These are phyloP conservation scores for cucumber (Cucumis sativus) DNA, from an alignment of 306 rosid genomes.

Conservation along the genomic window DNA sequence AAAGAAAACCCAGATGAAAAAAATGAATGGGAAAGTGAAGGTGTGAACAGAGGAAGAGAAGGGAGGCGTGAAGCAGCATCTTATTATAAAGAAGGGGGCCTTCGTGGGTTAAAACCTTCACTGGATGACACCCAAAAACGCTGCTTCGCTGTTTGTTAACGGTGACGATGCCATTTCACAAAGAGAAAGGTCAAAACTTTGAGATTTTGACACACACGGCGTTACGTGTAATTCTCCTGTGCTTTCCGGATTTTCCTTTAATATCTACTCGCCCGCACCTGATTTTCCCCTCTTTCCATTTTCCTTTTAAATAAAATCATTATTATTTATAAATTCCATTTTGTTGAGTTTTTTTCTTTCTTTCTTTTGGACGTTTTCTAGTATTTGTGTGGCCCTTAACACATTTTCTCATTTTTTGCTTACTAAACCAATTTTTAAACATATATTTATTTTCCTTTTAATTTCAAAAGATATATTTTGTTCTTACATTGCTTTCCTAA, in stretches of 20 bases:
- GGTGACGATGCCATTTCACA: constrained; percentile 2
- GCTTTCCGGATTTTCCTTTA: not conserved
- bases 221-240: not conserved
- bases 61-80: not conserved
- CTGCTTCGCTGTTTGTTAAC: constrained; percentile 4
- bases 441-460: not conserved
- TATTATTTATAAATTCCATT: not conserved
- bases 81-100: not conserved
- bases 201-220: not conserved
- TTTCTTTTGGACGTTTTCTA: not conserved
- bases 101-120: not conserved
- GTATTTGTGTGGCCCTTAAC: not conserved
- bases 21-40: not conserved
- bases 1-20: not conserved
- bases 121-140: constrained; percentile 8
- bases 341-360: not conserved
- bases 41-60: not conserved
- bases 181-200: not conserved
- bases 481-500: not conserved
- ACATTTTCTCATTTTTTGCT: not conserved
- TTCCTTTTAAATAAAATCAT: not conserved
- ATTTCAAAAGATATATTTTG: not conserved
- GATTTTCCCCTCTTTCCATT: not conserved
- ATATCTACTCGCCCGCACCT: not conserved
- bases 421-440: not conserved